Evolutionary conservation across 768 basidiomycete species (phyloP), one percentile per base, ranked within the genome.

Genomic region (Collybia sp.): DNA sequence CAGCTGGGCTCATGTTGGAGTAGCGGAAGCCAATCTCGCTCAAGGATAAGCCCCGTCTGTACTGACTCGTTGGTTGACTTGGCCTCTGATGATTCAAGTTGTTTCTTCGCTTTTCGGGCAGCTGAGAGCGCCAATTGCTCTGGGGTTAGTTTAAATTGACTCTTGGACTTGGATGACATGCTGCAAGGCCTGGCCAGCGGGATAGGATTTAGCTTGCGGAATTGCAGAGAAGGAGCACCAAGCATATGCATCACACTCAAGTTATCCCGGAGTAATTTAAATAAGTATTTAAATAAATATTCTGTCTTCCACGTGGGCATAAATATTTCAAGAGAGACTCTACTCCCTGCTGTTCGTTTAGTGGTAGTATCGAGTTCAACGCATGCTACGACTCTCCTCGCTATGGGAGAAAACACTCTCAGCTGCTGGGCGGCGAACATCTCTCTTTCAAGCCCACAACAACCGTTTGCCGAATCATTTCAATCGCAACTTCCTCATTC

Each of bases 41-140:
- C 41, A 15, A 67, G 42, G 30, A 75, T 63, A 10, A 20, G 19
- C 34, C 54, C 59, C 53, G 63, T 45, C 42, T 30, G 36, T n/a
- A 56, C n/a, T n/a, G n/a, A 55, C 42, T 53, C 54, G 36, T 45
- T 55, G 30, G 46, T 49, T 33, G 30, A 44, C 37, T 41, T 42
- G 40, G 44, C 41, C 33, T 17, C 41, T 13, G 13, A 37, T 36
- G 18, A 50, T 17, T 35, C 44, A 37, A 30, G 47, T 20, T 46
- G 46, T 36, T 54, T 53, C 55, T 73, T 82, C 36, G 72, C 68
- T 51, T 73, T 78, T 15, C 80, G 72, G 46, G 68, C 65, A 43
- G 80, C 73, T 9, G 77, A 71, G 32, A 79, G 60, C 1, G 80
- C 80, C 15, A 79, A 48, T 53, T 85, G 79, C 49, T 80, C 80